These are phyloP conservation scores for Gossypium australe DNA, from an alignment of 345 rosid species.

Conservation along the genomic window DNA sequence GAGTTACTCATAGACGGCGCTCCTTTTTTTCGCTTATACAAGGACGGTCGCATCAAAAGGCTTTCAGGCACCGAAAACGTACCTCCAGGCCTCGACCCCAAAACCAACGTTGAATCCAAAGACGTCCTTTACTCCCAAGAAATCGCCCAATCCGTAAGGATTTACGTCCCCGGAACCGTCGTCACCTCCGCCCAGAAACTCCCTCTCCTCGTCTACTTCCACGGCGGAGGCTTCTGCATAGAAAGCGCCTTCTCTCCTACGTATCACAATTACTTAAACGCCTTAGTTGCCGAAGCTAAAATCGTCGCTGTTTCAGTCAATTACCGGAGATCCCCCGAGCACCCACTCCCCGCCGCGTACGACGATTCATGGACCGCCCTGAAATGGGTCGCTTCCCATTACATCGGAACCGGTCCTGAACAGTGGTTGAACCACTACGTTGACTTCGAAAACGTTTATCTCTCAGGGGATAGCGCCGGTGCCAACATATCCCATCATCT, in stretches of 20 bases:
- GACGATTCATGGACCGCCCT: slow-evolving; percentile 40
- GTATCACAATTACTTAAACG: slow-evolving; percentile 23
- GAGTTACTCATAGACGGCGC: slow-evolving; percentile 19
- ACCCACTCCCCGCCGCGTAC: slow-evolving; percentile 25
- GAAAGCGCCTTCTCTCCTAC: slow-evolving; percentile 33
- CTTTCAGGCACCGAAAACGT: slow-evolving; percentile 16
- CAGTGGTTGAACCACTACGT: slow-evolving; percentile 30
- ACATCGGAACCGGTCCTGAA: slow-evolving; percentile 26
- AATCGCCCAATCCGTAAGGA: slow-evolving; percentile 5
- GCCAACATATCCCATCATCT: slow-evolving; percentile 36
- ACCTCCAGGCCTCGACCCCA: slow-evolving; percentile 20
- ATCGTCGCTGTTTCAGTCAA: slow-evolving; percentile 44
- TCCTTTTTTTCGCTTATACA: slow-evolving; percentile 21
- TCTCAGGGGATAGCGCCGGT: slow-evolving; percentile 23
- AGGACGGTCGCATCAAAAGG: slow-evolving; percentile 43
- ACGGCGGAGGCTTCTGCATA: slow-evolving; percentile 47
- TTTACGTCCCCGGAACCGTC: slow-evolving; percentile 18
- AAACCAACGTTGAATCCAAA: slow-evolving; percentile 32
- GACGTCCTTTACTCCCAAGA: slow-evolving; percentile 30
- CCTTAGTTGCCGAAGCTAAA: slow-evolving; percentile 29
- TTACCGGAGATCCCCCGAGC: slow-evolving; percentile 39
- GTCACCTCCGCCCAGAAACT: slow-evolving; percentile 17
- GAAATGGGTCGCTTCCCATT: slow-evolving; percentile 34
- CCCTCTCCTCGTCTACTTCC: slow-evolving; percentile 45
- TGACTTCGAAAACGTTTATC: slow-evolving; percentile 27